Percentiles rank a stretch among this genome's conserved stretches.
Evolutionary conservation across 2,329 filamentous ascomycete genomes (phyloP).

Genomic region (Paracoccidioides lutzii): DNA sequence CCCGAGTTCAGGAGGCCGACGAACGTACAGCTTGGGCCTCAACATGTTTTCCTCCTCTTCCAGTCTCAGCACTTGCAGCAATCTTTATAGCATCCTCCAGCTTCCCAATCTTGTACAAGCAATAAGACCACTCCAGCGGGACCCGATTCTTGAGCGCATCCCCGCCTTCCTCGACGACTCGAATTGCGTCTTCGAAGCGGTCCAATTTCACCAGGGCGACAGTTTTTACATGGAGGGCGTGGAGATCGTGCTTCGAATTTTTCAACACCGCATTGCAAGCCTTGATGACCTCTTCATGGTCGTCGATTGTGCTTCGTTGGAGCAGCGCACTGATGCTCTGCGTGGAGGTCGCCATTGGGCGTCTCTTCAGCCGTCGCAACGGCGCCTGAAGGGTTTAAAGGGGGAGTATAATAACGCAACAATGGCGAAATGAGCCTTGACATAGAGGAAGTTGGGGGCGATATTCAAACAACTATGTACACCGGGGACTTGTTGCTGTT

Average conservation of each 20-base stretch:
- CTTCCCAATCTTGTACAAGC: conserved; percentile 48
- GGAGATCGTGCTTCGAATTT: conserved; percentile 43
- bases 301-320: conserved; percentile 45
- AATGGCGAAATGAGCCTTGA: background rate
- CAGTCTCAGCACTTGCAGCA: conserved; percentile 29
- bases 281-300: conserved; percentile 49
- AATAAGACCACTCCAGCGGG: conserved; percentile 49
- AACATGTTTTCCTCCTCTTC: conserved; percentile 45
- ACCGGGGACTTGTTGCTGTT: no score
- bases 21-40: conserved; percentile 47
- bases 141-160: conserved; percentile 42
- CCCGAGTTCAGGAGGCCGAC: conserved; percentile 1
- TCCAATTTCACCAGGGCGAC: conserved; percentile 52
- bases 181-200: conserved; percentile 48
- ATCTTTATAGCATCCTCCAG: conserved; percentile 42
- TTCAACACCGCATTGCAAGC: conserved; percentile 45
- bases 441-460: no score
- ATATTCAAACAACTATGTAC: no score
- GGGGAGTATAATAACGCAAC: background rate
- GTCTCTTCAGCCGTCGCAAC: background rate
- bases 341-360: conserved; percentile 30
- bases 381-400: background rate
- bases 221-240: conserved; percentile 46
- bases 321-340: conserved; percentile 43
- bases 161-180: conserved; percentile 42